phyloP scores from a whole-genome alignment of 352 stramenopile species.

The Globisporangium cylindrosporum region DNA sequence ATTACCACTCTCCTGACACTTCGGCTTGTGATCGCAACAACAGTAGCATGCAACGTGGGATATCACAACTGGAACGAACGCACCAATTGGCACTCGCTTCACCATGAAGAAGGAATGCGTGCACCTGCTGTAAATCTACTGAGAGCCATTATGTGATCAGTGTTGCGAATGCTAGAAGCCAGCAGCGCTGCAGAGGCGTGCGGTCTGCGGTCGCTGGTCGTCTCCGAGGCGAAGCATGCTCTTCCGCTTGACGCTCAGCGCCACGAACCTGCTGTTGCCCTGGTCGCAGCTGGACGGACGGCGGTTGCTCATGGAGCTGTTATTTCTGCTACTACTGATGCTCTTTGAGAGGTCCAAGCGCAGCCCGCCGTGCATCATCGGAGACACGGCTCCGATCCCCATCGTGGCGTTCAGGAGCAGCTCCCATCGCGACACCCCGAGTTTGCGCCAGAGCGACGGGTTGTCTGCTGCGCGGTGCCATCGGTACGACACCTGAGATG shows the following conservation, averaged over 20 bases:
- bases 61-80: neutral
- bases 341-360: slow-evolving; percentile 18
- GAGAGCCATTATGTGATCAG: neutral
- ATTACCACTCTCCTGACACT: neutral
- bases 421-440: slow-evolving; percentile 72
- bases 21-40: neutral
- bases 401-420: slow-evolving; percentile 55
- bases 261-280: slow-evolving; percentile 13
- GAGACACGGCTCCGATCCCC: slow-evolving; percentile 41
- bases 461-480: slow-evolving; percentile 73
- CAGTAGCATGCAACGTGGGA: neutral
- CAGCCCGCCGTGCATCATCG: slow-evolving; percentile 31
- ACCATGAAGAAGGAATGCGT: neutral
- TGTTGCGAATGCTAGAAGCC: neutral
- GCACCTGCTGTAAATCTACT: neutral
- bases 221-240: neutral
- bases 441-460: slow-evolving; percentile 51
- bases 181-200: slow-evolving; percentile 2
- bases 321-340: slow-evolving; percentile 8
- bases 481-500: slow-evolving; percentile 62
- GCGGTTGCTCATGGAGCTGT: neutral
- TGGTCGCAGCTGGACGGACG: slow-evolving; percentile 35
- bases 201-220: slow-evolving; percentile 13
- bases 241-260: slow-evolving; percentile 8
- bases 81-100: neutral